Base-by-base conservation (phyloP, 371 early-diverging fungal genomes). In the Basidiobolus meristosporus region DNA sequence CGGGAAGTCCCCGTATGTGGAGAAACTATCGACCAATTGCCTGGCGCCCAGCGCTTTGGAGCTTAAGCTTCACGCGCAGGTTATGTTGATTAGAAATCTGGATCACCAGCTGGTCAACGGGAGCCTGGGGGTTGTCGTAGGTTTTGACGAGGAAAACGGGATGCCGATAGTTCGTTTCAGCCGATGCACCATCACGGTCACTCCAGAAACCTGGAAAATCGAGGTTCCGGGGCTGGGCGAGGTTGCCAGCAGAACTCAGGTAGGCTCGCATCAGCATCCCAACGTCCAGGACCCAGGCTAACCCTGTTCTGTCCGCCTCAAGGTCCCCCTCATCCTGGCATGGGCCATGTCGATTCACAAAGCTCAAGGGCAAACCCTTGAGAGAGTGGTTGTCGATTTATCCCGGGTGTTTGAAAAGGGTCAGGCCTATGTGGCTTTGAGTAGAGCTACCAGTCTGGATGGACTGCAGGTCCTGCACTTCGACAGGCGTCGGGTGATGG, bases 361-460 rank as follows among this genome's bases (percentile, higher is more conserved):
- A 53, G 63, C 71, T 38, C 95, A 91, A 56, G 95, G 91, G 0
- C 87, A 90, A 63, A 86, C 92, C 22, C 62, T 93, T 41, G 82
- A 85, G 36, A 53, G 70, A 5, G 71, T 83, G 5, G 56, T 72
- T 39, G 73, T 93, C 3, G 86, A 91, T 52, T 51, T 91, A 36
- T 59, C 64, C 11, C 54, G 62, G 26, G 62, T 72, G 10, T 93
- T 93, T 73, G 86, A 79, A 52, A 59, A 62, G 29, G 90, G 95
- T 0, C 90, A 88, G 48, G 86, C 79, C 0, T 93, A 93, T 49
- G 90, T 90, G 2, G 93, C 90, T 0, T 50, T 93, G 9, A 78
- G 81, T 3, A 54, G 91, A 10, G 85, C 78, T 0, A 77, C 72
- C 3, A 57, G 57, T 14, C 44, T 77, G 2, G 59, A 68, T 0